Percentiles rank a stretch among this genome's conserved stretches.
Conservation (phyloP, 345 rosid genomes). For the Syzygium jambos region DNA sequence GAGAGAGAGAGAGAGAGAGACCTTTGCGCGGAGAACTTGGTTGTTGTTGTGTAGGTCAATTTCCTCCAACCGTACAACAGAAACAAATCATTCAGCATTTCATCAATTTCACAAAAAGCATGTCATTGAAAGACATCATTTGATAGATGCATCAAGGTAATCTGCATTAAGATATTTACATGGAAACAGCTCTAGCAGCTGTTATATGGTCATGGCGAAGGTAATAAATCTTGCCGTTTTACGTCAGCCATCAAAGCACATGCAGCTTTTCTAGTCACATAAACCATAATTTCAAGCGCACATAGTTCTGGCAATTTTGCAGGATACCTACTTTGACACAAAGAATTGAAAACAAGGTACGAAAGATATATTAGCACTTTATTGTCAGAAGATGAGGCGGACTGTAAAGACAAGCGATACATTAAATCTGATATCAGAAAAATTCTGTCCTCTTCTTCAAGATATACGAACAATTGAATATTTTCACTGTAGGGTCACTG, state of each 20-base stretch:
- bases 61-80: constrained; percentile 36
- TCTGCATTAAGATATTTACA: neutral
- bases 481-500: neutral
- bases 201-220: neutral
- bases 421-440: neutral
- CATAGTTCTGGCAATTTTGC: neutral
- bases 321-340: neutral
- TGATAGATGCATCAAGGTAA: neutral
- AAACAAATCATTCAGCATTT: neutral
- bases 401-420: neutral
- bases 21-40: constrained; percentile 96
- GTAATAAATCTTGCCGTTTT: neutral
- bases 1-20: constrained; percentile 3
- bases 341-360: neutral
- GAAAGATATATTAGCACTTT: neutral
- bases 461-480: neutral
- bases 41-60: constrained; percentile 88
- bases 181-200: neutral
- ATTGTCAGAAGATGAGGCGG: neutral
- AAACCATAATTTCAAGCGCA: neutral
- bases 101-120: neutral
- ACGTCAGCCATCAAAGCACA: neutral
- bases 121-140: neutral
- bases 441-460: neutral
- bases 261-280: neutral